These are phyloP conservation scores for Oleoguttula mirabilis DNA, from an alignment of 495 filamentous ascomycete genomes.

Conservation along the genomic window DNA sequence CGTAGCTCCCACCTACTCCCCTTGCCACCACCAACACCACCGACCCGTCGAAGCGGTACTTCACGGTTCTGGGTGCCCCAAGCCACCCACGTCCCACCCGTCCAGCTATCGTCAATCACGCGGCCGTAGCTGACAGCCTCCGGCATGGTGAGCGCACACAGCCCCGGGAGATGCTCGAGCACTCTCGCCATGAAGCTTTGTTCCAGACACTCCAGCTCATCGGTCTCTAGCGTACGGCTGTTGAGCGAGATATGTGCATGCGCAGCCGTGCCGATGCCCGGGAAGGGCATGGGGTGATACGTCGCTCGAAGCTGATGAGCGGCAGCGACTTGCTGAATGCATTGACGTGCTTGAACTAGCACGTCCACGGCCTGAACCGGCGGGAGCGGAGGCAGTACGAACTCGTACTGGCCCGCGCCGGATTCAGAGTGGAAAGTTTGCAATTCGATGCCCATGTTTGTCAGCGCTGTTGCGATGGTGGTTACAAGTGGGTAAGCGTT, in stretches of 20 bases:
- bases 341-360: conserved; percentile 59
- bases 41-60: conserved; percentile 49
- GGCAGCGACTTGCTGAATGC: conserved; percentile 47
- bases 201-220: conserved; percentile 20
- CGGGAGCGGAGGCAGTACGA: conserved; percentile 52
- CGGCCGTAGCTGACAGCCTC: conserved; percentile 50
- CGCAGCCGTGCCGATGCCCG: conserved; percentile 49
- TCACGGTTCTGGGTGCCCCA: conserved; percentile 74
- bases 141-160: conserved; percentile 54
- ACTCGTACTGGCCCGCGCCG: conserved; percentile 68
- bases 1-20: conserved; percentile 57
- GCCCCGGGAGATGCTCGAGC: conserved; percentile 48
- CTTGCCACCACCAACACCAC: conserved; percentile 3
- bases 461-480: conserved; percentile 49
- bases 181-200: conserved; percentile 49
- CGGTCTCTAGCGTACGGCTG: conserved; percentile 23
- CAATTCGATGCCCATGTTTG: conserved; percentile 49
- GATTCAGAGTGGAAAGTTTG: conserved; percentile 70
- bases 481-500: conserved; percentile 47
- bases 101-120: conserved; percentile 56
- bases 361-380: conserved; percentile 62
- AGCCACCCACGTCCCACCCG: conserved; percentile 57
- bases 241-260: conserved; percentile 58
- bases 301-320: conserved; percentile 57
- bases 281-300: conserved; percentile 59